These are phyloP conservation scores for Mariannaea sp. DNA, from an alignment of 2,329 filamentous ascomycete species.

Conservation along the genomic window DNA sequence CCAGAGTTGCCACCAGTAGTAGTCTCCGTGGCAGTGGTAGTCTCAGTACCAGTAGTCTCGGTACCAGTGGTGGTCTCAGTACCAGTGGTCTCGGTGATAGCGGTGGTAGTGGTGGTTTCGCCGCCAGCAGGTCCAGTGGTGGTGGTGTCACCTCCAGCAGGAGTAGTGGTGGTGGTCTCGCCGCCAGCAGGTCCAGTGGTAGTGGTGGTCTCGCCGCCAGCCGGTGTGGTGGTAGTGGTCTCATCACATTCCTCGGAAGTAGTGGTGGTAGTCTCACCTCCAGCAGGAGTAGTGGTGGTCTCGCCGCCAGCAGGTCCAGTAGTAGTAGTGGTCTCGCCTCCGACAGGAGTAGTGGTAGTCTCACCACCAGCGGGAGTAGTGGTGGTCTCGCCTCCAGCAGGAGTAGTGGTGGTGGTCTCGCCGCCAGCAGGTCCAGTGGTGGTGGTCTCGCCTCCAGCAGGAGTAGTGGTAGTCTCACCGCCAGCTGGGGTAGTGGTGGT, in stretches of 20 bases:
- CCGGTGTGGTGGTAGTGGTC: conserved; percentile 7
- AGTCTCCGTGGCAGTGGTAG: not conserved
- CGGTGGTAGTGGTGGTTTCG: not conserved
- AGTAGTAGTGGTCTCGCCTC: not conserved
- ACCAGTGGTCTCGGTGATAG: not conserved
- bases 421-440: conserved; percentile 5
- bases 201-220: not conserved
- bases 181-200: not conserved
- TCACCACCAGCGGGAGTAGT: conserved; percentile 2
- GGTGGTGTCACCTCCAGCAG: conserved; percentile 2
- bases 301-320: not conserved
- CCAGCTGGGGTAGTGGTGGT: too few relatives aligned
- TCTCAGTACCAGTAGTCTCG: conserved; percentile 1
- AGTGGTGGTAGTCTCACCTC: too few relatives aligned
- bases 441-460: conserved; percentile 3
- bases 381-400: too few relatives aligned
- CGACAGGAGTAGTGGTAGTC: not conserved
- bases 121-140: not conserved
- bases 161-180: conserved; percentile 9
- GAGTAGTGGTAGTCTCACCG: too few relatives aligned
- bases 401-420: too few relatives aligned
- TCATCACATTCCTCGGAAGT: too few relatives aligned
- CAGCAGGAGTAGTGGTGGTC: too few relatives aligned
- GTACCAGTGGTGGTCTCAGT: conserved; percentile 10
- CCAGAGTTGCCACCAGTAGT: conserved; percentile 4